Base-by-base conservation (phyloP, 805 yeast genomes). In the Candida ovalis region DNA sequence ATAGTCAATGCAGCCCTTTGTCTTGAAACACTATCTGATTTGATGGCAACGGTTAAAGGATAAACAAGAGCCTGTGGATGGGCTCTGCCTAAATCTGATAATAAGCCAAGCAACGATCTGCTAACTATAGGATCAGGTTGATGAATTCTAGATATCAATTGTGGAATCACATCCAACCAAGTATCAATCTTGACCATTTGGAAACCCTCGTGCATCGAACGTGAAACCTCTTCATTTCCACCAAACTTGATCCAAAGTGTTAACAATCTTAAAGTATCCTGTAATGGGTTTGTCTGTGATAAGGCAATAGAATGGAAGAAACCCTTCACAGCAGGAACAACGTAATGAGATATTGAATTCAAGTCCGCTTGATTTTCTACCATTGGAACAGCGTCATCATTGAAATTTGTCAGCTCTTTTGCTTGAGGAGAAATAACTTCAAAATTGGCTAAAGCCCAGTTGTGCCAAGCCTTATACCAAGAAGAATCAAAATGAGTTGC, bases 391-490 rank as follows among this genome's bases (percentile, higher is more conserved):
- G 44, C 36, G 13, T 32, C 48, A 25, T 49, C 56, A 12, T 45
- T 48, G 40, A 53, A 44, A 27, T 51, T 47, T 36, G 54, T 37
- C 21, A 58, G 21, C 46, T 58, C 58, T 25, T 60, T 64, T 0
- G 71, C 56, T 40, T 67, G 67, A 24, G 85, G 73, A 0, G 96
- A 86, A 19, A 92, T 86, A 1, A 92, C 98, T 63, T 94, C 97
- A 63, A 91, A 94, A 66, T 95, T 94, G 0, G 98, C 97, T 61
- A 95, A 73, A 0, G 99, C 99, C 99, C 99, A 94, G 62, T 90
- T 92, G 64, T 94, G 99, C 99, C 99, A 95, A 17, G 98, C 99
- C 62, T 95, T 94, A 61, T 94, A 94, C 97, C 99, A 94, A 22
- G 80, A 78, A 32, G 80, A 75, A 63, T 94, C 97, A 66, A 94